Percentiles rank a stretch among this genome's conserved stretches.
Conservation (phyloP, 2,329 filamentous ascomycete species). For the Cladophialophora chaetospira region DNA sequence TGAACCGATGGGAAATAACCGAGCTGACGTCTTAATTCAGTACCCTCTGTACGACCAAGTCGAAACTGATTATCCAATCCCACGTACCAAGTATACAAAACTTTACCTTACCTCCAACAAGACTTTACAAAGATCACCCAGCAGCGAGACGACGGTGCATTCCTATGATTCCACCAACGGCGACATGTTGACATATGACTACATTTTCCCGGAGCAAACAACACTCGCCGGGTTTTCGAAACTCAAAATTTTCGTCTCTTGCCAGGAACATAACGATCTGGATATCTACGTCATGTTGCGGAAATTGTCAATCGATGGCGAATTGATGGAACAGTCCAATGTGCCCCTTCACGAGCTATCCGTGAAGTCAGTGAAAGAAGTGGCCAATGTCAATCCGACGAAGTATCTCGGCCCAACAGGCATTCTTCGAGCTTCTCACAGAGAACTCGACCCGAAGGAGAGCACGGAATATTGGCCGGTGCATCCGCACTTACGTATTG, state of each 20-base stretch:
- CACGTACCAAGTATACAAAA: constrained; percentile 29
- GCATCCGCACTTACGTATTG: constrained; percentile 45
- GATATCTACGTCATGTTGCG: constrained; percentile 48
- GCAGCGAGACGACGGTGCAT: not conserved
- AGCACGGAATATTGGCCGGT: constrained; percentile 40
- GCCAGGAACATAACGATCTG: constrained; percentile 47
- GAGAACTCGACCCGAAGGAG: constrained; percentile 40
- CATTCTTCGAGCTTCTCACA: constrained; percentile 49
- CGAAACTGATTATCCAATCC: constrained; percentile 34
- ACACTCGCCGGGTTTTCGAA: constrained; percentile 51
- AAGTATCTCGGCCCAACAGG: constrained; percentile 48
- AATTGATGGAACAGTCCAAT: constrained; percentile 46
- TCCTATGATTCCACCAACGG: constrained; percentile 14
- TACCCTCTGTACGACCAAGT: constrained; percentile 32
- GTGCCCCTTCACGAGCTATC: constrained; percentile 45
- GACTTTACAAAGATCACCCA: constrained; percentile 24
- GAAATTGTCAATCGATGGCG: constrained; percentile 49
- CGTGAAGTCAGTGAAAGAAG: constrained; percentile 40
- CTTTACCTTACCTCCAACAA: constrained; percentile 35
- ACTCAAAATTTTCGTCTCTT: constrained; percentile 51
- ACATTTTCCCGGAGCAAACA: constrained; percentile 43
- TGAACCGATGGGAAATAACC: not conserved
- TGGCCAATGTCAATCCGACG: constrained; percentile 40
- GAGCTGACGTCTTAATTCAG: not conserved
- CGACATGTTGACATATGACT: constrained; percentile 38